Evolutionary conservation across 495 filamentous ascomycete genomes (phyloP), one percentile per base, ranked within the genome.

Genomic region (Lophiostoma macrostomum): DNA sequence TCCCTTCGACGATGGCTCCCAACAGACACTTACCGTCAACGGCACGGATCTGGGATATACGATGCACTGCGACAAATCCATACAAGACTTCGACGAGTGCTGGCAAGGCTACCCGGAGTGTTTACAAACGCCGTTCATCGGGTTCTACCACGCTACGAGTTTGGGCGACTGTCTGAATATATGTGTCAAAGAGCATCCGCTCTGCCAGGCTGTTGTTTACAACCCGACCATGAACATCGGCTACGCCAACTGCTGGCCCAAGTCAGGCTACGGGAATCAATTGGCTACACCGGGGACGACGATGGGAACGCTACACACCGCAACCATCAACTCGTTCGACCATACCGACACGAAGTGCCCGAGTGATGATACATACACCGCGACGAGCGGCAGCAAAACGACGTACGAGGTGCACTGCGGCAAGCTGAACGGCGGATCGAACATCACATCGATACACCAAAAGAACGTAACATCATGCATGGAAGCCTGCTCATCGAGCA

Each of bases 181-280:
- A 11, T 60, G 56, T 19, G 44, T 49, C 10, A 30, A 49, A 18
- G 28, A 47, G 18, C 56, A 60, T 27, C 56, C 56, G 0, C 45
- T 60, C 24, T 60, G 56, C 25, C 23, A 29, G 1, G 56, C 23
- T 10, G 56, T 54, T 7, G 19, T 24, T 4, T 53, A 50, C 20
- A 54, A 50, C 32, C 56, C 56, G 1, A 24, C 12, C 12, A 31
- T 49, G 16, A 25, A 48, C 14, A 54, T 60, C 4, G 56, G 56
- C 13, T 60, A 24, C 20, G 44, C 50, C 16, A 60, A 60, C 29
- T 60, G 56, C 43, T 60, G 35, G 34, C 44, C 38, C 14, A 60
- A 60, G 25, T 49, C 47, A 13, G 48, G 48, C 19, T 52, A 28
- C 16, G 12, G 7, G 1, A 39, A 50, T 23, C 23, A 18, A 8